Conservation (phyloP, 768 basidiomycete species). For the Amanita jacksonii region DNA sequence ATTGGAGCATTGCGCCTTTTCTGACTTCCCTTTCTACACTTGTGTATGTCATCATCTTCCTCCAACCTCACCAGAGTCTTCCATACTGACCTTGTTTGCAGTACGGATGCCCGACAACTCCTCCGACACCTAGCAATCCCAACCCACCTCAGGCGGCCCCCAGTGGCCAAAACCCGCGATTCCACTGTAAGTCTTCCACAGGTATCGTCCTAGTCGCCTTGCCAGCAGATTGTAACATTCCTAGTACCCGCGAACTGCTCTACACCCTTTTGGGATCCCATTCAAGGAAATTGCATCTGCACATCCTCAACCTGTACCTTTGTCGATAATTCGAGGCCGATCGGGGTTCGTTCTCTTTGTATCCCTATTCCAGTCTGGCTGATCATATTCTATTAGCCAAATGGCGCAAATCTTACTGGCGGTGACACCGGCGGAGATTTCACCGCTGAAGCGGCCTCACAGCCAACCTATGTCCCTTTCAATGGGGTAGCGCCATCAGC, state of each 20-base stretch:
- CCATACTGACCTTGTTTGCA: constrained; percentile 16
- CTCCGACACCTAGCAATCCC: constrained; percentile 50
- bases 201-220: too few relatives aligned
- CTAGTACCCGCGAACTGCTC: constrained; percentile 63
- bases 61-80: not conserved
- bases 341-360: constrained; percentile 41
- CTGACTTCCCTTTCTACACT: constrained; percentile 73
- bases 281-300: constrained; percentile 56
- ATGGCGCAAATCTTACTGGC: constrained; percentile 61
- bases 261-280: constrained; percentile 77
- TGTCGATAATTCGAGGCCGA: constrained; percentile 49
- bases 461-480: constrained; percentile 38
- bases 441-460: constrained; percentile 14
- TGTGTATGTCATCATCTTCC: constrained; percentile 39
- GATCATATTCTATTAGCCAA: constrained; percentile 32
- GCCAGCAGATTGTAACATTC: not conserved
- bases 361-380: not conserved
- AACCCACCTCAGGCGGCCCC: constrained; percentile 52
- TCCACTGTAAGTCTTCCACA: constrained; percentile 37
- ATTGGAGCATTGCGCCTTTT: constrained; percentile 50
- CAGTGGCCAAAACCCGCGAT: constrained; percentile 36
- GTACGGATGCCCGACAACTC: constrained; percentile 62
- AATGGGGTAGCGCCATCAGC: constrained; percentile 26
- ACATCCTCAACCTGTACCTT: constrained; percentile 48
- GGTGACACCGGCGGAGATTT: constrained; percentile 39